phyloP scores from a whole-genome alignment of 139 green algal genomes.

The Coelastrella sp. region DNA sequence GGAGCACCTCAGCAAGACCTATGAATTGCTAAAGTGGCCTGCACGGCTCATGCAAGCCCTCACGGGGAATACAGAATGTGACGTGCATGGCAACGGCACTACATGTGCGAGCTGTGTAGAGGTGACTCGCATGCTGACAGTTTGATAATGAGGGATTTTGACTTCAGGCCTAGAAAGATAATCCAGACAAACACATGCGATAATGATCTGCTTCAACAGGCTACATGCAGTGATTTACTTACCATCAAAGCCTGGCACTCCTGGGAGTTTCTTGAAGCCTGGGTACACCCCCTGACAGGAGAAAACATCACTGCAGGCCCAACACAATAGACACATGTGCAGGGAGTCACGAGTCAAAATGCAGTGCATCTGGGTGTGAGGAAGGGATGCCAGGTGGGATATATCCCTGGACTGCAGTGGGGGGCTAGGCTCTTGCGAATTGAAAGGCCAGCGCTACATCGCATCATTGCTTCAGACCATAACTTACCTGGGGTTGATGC shows the following conservation, averaged over 20 bases:
- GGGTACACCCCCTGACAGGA: constrained; percentile 31
- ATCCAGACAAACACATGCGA: neutral
- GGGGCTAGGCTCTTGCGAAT: no score
- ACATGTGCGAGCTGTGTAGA: neutral
- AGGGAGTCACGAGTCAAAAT: no score
- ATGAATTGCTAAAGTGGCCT: neutral
- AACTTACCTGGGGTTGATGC: neutral
- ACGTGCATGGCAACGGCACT: neutral
- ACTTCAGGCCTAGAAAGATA: neutral
- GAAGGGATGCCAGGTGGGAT: no score
- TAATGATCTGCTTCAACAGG: neutral
- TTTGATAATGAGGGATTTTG: neutral
- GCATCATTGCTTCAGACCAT: no score
- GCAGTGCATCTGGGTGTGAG: no score
- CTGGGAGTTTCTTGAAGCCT: constrained; percentile 34
- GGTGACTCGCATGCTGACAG: neutral
- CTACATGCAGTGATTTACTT: neutral
- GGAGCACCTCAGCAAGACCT: neutral
- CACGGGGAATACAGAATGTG: neutral
- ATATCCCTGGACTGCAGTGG: no score
- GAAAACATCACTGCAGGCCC: constrained; percentile 32
- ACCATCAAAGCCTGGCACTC: constrained; percentile 45
- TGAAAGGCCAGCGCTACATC: no score
- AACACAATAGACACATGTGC: neutral
- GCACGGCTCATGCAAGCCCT: neutral